Evolutionary conservation across 1,139 yeast species (phyloP), one percentile per base, ranked within the genome.

Genomic region (Geotrichum cucujoidarum): DNA sequence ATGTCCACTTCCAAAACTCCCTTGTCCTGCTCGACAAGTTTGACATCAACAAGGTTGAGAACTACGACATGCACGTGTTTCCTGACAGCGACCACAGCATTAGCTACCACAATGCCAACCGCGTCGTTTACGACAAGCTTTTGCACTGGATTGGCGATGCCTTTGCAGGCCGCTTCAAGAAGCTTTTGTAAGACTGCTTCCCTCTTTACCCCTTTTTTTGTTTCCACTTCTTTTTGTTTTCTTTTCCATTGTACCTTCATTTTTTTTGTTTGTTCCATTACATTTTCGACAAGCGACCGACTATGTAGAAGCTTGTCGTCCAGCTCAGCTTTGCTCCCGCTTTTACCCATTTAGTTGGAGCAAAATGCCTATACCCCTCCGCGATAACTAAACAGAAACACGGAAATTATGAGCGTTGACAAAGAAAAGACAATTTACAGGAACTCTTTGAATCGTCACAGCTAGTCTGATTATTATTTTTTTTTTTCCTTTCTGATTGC

Each of bases 71-170:
- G 61, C 94, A 85, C 55, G 77, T 90, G 27, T 92, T 87, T 70
- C 96, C 98, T 0, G 98, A 94, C 63, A 85, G 94, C 33, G 95
- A 90, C 61, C 99, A 92, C 65, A 73, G 82, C 42, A 92, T 92
- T 44, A 65, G 66, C 45, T 83, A 75, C 64, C 95, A 92, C 65
- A 86, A 88, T 61, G 95, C 95, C 16, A 78, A 81, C 60, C 68
- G 71, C 11, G 74, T 89, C 31, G 83, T 92, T 1, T 90, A 78
- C 62, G 94, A 83, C 57, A 83, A 83, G 66, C 68, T 92, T 47
- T 73, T 76, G 56, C 62, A 65, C 33, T 83, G 98, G 98, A 64
- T 92, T 47, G 65, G 67, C 37, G 76, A 78, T 57, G 95, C 95
- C 0, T 88, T 84, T 59, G 64, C 60, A 10, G 89, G 85, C 0